Evolutionary conservation across 352 stramenopile genomes (phyloP).

Genomic region (Aphanomyces invadans): DNA sequence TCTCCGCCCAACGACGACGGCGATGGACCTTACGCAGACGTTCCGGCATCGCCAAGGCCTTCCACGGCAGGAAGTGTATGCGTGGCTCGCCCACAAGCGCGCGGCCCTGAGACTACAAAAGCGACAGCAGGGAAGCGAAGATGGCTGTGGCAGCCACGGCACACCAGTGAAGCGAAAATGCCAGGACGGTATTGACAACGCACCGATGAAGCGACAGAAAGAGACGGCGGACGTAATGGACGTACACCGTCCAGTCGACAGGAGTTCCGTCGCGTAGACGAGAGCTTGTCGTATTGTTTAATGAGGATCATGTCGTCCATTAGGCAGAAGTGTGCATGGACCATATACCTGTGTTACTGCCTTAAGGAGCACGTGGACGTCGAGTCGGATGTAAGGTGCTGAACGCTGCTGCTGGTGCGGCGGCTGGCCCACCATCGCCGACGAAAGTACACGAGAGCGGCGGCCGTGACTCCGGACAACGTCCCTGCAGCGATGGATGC

Average conservation of each 20-base stretch:
- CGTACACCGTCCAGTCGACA: too few relatives aligned
- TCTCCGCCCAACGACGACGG: not conserved
- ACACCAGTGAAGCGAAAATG: not conserved
- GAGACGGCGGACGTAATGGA: not conserved
- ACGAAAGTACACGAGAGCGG: slow-evolving; percentile 12
- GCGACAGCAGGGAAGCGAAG: not conserved
- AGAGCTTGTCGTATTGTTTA: too few relatives aligned
- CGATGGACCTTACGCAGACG: not conserved
- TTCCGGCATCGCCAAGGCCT: slow-evolving; percentile 8
- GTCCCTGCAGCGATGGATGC: slow-evolving; percentile 8
- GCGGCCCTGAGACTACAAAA: not conserved
- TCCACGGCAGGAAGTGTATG: slow-evolving; percentile 8
- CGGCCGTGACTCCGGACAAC: not conserved
- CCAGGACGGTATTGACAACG: not conserved
- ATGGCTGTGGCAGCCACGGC: too few relatives aligned
- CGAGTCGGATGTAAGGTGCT: not conserved
- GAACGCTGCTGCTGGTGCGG: not conserved
- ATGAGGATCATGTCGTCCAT: too few relatives aligned
- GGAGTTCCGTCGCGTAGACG: not conserved
- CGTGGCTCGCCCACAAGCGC: slow-evolving; percentile 17
- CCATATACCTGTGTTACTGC: not conserved
- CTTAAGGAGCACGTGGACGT: not conserved
- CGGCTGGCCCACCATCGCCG: not conserved
- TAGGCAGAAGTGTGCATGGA: too few relatives aligned
- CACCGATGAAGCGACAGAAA: not conserved